Evolutionary conservation across 495 filamentous ascomycete genomes (phyloP).

Genomic region (Staphylotrichum longicolle): DNA sequence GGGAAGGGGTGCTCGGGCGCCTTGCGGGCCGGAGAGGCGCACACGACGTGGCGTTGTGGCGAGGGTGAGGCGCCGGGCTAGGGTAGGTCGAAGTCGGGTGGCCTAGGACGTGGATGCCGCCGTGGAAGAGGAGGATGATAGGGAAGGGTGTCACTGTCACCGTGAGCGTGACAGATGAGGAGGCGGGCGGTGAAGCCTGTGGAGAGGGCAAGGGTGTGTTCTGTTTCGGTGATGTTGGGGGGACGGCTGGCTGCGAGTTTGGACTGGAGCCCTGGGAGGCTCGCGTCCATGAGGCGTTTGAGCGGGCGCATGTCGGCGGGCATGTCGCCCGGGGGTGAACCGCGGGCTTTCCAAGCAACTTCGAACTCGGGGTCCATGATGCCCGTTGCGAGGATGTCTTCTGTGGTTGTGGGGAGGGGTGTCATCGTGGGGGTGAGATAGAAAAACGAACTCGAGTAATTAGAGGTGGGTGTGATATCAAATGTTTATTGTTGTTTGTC

Average conservation of each 20-base stretch:
- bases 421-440: too few species aligned
- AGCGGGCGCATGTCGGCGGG: not conserved
- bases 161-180: constrained; percentile 28
- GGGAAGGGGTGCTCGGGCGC: constrained; percentile 11
- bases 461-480: too few species aligned
- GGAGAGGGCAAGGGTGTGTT: constrained; percentile 54
- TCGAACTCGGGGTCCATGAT: constrained; percentile 44
- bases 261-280: not conserved
- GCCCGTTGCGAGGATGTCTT: constrained; percentile 9
- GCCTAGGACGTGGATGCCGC: constrained; percentile 17
- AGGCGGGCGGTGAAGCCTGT: constrained; percentile 30
- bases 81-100: constrained; percentile 9
- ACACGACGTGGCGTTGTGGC: constrained; percentile 10
- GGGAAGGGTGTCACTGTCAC: constrained; percentile 12
- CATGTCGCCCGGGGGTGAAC: not conserved
- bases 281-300: constrained; percentile 16
- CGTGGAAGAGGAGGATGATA: constrained; percentile 16
- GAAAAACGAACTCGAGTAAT: too few species aligned
- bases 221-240: not conserved
- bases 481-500: too few species aligned
- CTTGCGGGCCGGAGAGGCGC: constrained; percentile 8
- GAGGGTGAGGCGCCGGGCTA: not conserved
- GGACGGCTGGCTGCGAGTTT: not conserved
- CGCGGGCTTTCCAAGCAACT: constrained; percentile 10
- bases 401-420: not conserved